A percentile compares a stretch with the other conserved stretches of the same genome.
Evolutionary conservation across 1,284 basidiomycete species (phyloP).

Genomic region (Abortiporus biennis): DNA sequence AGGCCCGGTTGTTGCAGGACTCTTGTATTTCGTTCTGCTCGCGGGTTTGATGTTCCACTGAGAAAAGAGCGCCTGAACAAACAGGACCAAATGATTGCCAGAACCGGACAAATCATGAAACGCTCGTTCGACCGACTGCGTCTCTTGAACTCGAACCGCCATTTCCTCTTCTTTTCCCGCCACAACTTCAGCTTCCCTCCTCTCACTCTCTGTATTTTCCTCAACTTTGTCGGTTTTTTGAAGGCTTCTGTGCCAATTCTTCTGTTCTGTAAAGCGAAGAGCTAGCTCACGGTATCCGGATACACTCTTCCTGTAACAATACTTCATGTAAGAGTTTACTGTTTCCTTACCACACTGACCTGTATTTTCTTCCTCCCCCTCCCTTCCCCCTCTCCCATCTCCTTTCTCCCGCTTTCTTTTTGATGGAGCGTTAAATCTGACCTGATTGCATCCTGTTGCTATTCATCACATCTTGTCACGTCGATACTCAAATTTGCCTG

Average conservation of each 20-base stretch:
- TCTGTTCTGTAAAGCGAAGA: too few relatives aligned
- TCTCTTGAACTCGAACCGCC: slow-evolving; percentile 3
- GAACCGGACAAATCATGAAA: slow-evolving; percentile 2
- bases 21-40: slow-evolving; percentile 34
- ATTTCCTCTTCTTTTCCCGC: slow-evolving; percentile 3
- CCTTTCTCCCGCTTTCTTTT: slow-evolving; percentile 20
- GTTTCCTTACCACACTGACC: slow-evolving; percentile 12
- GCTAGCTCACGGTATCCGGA: too few relatives aligned
- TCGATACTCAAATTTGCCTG: slow-evolving; percentile 20
- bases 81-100: slow-evolving; percentile 3
- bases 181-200: slow-evolving; percentile 2
- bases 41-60: slow-evolving; percentile 20
- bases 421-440: too few relatives aligned
- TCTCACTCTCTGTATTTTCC: slow-evolving; percentile 10
- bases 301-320: slow-evolving; percentile 24
- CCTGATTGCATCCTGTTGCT: slow-evolving; percentile 20
- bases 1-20: slow-evolving; percentile 3
- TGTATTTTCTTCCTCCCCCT: slow-evolving; percentile 8
- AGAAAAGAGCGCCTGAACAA: slow-evolving; percentile 1
- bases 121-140: neutral
- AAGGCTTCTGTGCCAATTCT: slow-evolving; percentile 13
- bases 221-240: slow-evolving; percentile 7
- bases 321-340: slow-evolving; percentile 25
- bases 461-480: slow-evolving; percentile 18
- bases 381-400: neutral